These are phyloP conservation scores for Linnemannia schmuckeri DNA, from an alignment of 192 early-diverging fungal species.

Conservation along the genomic window DNA sequence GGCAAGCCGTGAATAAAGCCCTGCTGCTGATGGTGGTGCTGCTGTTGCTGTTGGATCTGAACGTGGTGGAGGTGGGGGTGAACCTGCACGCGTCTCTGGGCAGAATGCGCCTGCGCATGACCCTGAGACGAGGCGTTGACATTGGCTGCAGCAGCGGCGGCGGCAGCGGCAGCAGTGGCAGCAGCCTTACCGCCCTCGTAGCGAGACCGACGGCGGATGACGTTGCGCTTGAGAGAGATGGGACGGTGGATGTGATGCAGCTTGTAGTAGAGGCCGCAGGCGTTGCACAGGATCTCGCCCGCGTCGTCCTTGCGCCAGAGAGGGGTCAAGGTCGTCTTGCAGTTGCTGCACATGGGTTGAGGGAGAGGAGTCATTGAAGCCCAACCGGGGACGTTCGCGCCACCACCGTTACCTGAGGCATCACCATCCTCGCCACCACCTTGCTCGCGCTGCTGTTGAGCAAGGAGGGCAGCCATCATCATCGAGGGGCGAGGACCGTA, in stretches of 20 bases:
- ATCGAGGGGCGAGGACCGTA: neutral
- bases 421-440: neutral
- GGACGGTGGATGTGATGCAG: conserved; percentile 66
- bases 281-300: conserved; percentile 59
- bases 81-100: conserved; percentile 8
- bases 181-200: conserved; percentile 58
- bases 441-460: conserved; percentile 1
- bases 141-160: neutral
- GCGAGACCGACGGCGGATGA: conserved; percentile 64
- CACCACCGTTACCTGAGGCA: neutral
- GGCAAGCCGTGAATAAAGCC: neutral
- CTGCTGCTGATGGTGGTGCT: conserved; percentile 8
- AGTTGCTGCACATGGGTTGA: conserved; percentile 77
- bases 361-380: conserved; percentile 63
- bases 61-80: neutral
- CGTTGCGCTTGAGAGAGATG: conserved; percentile 66
- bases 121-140: neutral
- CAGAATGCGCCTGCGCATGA: conserved; percentile 11
- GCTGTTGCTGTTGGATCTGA: conserved; percentile 9
- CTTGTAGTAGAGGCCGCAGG: conserved; percentile 72
- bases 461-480: neutral
- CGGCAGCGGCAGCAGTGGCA: neutral
- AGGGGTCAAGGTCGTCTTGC: conserved; percentile 87
- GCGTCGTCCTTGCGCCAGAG: conserved; percentile 89
- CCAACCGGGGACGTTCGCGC: conserved; percentile 15